phyloP scores from a whole-genome alignment of 306 rosid genomes.

The Cucumis melo region DNA sequence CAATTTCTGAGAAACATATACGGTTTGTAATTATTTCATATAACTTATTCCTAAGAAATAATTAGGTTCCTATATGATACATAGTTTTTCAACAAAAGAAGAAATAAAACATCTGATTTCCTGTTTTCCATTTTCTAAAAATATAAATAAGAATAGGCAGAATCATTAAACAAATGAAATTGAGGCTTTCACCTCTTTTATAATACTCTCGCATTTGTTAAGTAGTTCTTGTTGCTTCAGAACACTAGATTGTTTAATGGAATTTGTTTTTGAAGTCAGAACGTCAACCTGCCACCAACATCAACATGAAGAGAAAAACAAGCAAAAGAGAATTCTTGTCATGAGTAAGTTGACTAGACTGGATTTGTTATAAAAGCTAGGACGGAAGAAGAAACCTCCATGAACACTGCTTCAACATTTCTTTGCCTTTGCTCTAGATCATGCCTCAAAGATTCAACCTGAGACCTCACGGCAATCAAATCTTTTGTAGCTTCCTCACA shows the following conservation, averaged over 20 bases:
- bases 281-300: slow-evolving; percentile 43
- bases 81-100: not conserved
- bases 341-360: not conserved
- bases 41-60: not conserved
- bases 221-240: slow-evolving; percentile 31
- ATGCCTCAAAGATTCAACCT: slow-evolving; percentile 48
- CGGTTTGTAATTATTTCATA: not conserved
- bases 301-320: slow-evolving; percentile 6
- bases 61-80: not conserved
- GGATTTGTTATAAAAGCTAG: not conserved
- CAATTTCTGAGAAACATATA: not conserved
- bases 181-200: slow-evolving; percentile 39
- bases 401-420: slow-evolving; percentile 45
- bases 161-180: not conserved
- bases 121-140: not conserved
- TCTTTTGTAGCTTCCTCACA: slow-evolving; percentile 44
- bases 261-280: slow-evolving; percentile 20
- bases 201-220: slow-evolving; percentile 31
- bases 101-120: not conserved
- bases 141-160: not conserved
- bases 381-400: slow-evolving; percentile 32
- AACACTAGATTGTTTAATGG: slow-evolving; percentile 33
- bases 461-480: slow-evolving; percentile 26
- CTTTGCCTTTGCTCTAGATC: slow-evolving; percentile 46
- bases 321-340: not conserved